phyloP scores from a whole-genome alignment of 2,329 filamentous ascomycete species.

The Penicillium palitans region DNA sequence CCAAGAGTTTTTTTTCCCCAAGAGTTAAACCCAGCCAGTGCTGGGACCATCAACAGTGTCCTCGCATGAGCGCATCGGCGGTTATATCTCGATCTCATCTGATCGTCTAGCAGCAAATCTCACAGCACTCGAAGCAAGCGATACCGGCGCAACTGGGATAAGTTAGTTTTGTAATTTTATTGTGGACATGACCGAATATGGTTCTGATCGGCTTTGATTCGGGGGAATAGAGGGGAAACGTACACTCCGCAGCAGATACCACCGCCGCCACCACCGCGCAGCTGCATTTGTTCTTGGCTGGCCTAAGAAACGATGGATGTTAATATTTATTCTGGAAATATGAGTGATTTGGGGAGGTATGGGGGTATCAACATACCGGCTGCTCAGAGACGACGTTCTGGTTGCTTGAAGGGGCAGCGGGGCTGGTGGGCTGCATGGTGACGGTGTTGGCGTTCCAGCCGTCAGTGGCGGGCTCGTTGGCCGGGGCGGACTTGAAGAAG shows the following conservation, averaged over 20 bases:
- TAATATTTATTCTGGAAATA: constrained; percentile 4
- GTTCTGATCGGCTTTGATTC: no score
- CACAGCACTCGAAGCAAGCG: constrained; percentile 37
- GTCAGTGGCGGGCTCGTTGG: constrained; percentile 25
- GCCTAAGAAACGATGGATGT: constrained; percentile 13
- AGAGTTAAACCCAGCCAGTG: background rate
- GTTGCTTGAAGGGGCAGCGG: constrained; percentile 28
- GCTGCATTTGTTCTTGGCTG: constrained; percentile 32
- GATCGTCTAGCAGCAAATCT: constrained; percentile 35
- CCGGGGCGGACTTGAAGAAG: constrained; percentile 35
- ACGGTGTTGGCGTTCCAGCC: constrained; percentile 35
- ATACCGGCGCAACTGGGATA: constrained; percentile 34
- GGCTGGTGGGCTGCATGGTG: constrained; percentile 36
- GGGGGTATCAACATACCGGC: constrained; percentile 25
- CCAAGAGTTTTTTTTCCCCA: no score
- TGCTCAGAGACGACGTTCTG: constrained; percentile 32
- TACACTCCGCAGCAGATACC: constrained; percentile 40
- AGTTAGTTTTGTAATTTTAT: constrained; percentile 3
- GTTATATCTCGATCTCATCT: background rate
- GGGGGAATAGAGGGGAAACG: constrained; percentile 8
- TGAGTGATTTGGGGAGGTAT: background rate
- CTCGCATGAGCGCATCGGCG: background rate
- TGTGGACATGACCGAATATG: background rate
- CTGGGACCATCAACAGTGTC: background rate
- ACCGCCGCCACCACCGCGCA: constrained; percentile 35